Percentiles rank a stretch among this genome's conserved stretches.
Conservation (phyloP, 768 basidiomycete genomes). For the Lactarius vividus region DNA sequence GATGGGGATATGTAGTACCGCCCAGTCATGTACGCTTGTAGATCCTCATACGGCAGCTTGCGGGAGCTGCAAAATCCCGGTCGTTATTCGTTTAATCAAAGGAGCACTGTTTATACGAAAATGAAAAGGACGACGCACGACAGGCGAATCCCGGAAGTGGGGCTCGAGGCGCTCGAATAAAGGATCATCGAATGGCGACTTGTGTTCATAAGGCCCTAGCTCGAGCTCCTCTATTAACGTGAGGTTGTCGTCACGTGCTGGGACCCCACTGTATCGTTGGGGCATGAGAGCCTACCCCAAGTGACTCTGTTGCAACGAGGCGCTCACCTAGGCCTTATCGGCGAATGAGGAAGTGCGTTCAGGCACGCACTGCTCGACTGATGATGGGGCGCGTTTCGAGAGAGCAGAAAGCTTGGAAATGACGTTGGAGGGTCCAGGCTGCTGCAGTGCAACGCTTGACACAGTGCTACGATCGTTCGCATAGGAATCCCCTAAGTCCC, state of each 20-base stretch:
- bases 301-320: not conserved
- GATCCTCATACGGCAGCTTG: constrained; percentile 63
- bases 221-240: constrained; percentile 73
- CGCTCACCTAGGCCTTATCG: constrained; percentile 27
- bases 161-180: constrained; percentile 81
- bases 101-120: not conserved
- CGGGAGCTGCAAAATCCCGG: constrained; percentile 55
- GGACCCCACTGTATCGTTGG: constrained; percentile 15
- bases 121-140: constrained; percentile 52
- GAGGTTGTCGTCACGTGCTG: constrained; percentile 56
- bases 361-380: constrained; percentile 4
- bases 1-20: constrained; percentile 90
- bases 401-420: constrained; percentile 49
- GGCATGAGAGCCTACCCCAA: constrained; percentile 5
- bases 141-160: constrained; percentile 85
- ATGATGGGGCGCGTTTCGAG: constrained; percentile 25
- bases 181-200: constrained; percentile 68
- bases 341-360: constrained; percentile 28
- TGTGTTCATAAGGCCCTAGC: constrained; percentile 76
- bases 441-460: constrained; percentile 25
- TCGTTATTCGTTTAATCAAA: not conserved
- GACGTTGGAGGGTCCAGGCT: constrained; percentile 51
- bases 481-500: not conserved
- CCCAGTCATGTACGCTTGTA: constrained; percentile 77
- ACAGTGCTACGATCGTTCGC: not conserved